Base-by-base conservation (phyloP, 139 green algal genomes). In the Raphidocelis subcapitata region DNA sequence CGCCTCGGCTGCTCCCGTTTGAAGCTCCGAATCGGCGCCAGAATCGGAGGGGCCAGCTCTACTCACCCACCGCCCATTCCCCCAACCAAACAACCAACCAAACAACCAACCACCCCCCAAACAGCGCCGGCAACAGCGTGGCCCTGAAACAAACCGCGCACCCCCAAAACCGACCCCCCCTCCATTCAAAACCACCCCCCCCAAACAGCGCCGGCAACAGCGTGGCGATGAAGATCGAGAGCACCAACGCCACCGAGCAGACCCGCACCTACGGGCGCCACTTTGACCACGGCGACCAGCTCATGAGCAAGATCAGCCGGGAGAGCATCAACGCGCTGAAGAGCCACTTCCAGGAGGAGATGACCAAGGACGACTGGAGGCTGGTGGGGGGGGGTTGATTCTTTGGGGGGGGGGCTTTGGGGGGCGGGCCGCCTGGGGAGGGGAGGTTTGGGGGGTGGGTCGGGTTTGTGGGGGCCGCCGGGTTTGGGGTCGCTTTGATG, bases 221-320 rank as follows among this genome's bases (percentile, higher is more conserved):
- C 29, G 88, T 98, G 33, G 96, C 95, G 14, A 94, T 99, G 86
- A 99, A 99, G 89, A 97, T 99, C 44, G 87, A 97, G 71, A 64
- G 82, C 55, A 88, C 75, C 29, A 97, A 91, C 52, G 62, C 90
- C 0, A 81, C 83, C 21, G 88, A 98, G 89, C 62, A 83, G 29
- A 77, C 79, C 0, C 83, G 93, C 29, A 71, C 97, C 37, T 98
- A 93, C 62, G 96, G 96, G 5, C 86, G 96, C 1, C 96, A 99
- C 84, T 99, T 99, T 87, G 89, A 97, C 73, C 70, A 90, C 76
- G 91, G 78, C 3, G 78, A 85, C 67, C 49, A 84, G 36, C 64
- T 89, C 37, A 61, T 82, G 33, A 75, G 65, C 14, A 76, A 76
- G 56, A 81, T 90, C 62, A 82, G 59, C 29, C 74, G 89, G 47